Base-by-base conservation (phyloP, 83 land plant genomes). In the Picea abies region DNA sequence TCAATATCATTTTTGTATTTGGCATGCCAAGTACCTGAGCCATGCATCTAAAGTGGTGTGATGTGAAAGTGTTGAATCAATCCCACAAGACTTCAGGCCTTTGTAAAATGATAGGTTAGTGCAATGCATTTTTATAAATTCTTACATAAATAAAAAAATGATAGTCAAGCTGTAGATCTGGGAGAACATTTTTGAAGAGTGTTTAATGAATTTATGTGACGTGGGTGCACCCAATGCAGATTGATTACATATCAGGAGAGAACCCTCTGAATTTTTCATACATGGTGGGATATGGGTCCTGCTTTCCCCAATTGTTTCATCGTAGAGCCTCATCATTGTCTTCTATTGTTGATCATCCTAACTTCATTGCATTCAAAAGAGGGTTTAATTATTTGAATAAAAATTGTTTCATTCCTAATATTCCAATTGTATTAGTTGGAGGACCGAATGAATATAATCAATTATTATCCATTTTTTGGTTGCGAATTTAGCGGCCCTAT, bases 321-420 rank as follows among this genome's bases (percentile, higher is more conserved):
- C 98, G 93, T 85, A 83, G 98, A 23, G 94, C 90, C 19, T 89
- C 98, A n/a, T 95, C 98, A 0, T 10, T 95, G 4, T 90, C 92
- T 4, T 93, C 94, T 4, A 66, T 89, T 1, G 85, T 79, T 17
- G 83, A 56, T 5, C 88, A 95, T 80, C 89, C 96, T 22, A 44
- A 47, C 23, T 83, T 6, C 41, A 81, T 95, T 4, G 8, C 32
- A 15, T 95, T 96, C 83, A 79, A 63, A 32, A 84, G 83, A 66
- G 96, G 96, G 1, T 95, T 39, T 39, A 39, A 39, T 39, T 39
- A 39, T 39, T 39, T 39, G 41, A 39, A 39, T 39, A 39, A n/a
- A n/a, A n/a, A n/a, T n/a, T n/a, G n/a, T n/a, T n/a, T n/a, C n/a
- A n/a, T n/a, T n/a, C n/a, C n/a, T n/a, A n/a, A n/a, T n/a, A n/a